Base-by-base conservation (phyloP, 805 yeast genomes). In the Candida caryicola region DNA sequence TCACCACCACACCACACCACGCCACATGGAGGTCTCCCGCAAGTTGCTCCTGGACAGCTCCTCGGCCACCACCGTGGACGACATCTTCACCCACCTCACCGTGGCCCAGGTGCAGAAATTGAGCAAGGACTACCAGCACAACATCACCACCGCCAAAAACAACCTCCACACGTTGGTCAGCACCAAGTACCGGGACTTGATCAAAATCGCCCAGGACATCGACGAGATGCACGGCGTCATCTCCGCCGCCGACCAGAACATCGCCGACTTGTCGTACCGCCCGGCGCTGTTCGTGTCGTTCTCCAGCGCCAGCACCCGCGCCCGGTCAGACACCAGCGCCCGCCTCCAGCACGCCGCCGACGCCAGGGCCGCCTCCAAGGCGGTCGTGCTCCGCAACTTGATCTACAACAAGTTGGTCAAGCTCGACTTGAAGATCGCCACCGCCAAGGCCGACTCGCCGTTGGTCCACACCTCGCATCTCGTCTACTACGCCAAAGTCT, bases 131-230 rank as follows among this genome's bases (percentile, higher is more conserved):
- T 67, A 66, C 41, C 49, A 54, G 25, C 41, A 40, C 5, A 52
- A 51, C 21, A 61, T 59, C n/a, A 43, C 41, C 4, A 33, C 44
- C 10, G 65, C 71, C 39, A 60, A 59, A 40, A 25, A 47, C 8
- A 62, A 66, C 29, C 49, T 69, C 12, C 73, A 68, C 40, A 37
- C 46, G 4, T 53, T 69, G 33, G 74, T 69, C 15, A 69, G 72
- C 5, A 46, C 44, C 21, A 69, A 69, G 37, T 69, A 69, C 51
- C 51, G 74, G 32, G 73, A 68, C 48, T 57, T 69, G 49, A 66
- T 69, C 32, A 55, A 59, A 31, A 67, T 69, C 10, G 70, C 73
- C n/a, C 72, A 68, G 40, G 70, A 65, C 37, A 67, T 69, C 18
- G 63, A 60, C 25, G 47, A 40, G 8, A 64, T 66, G 62, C 54